Evolutionary conservation across 345 rosid genomes (phyloP).

Genomic region (Heritiera littoralis): DNA sequence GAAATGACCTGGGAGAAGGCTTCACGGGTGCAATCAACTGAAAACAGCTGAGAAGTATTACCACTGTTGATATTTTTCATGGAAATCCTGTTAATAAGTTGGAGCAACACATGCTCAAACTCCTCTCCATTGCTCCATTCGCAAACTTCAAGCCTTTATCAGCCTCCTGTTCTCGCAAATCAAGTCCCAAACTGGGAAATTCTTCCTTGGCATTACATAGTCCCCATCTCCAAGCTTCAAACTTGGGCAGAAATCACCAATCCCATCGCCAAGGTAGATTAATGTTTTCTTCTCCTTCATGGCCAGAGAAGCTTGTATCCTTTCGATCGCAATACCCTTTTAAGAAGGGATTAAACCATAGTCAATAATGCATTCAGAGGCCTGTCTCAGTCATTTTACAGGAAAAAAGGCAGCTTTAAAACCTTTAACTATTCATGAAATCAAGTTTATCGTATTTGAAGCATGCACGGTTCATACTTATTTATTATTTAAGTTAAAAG

Average conservation of each 20-base stretch:
- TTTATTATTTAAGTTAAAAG: background rate
- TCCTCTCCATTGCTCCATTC: slow-evolving; percentile 76
- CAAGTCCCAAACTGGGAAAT: slow-evolving; percentile 75
- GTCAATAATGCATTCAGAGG: background rate
- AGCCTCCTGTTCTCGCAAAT: slow-evolving; percentile 50
- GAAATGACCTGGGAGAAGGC: slow-evolving; percentile 40
- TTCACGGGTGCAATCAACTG: slow-evolving; percentile 46
- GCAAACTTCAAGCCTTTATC: slow-evolving; percentile 55
- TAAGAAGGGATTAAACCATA: background rate
- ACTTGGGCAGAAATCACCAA: slow-evolving; percentile 78
- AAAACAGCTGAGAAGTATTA: slow-evolving; percentile 21
- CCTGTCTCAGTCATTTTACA: too few species aligned
- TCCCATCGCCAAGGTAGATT: slow-evolving; percentile 78
- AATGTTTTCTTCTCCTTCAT: slow-evolving; percentile 42
- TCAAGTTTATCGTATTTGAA: too few species aligned
- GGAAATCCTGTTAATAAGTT: slow-evolving; percentile 29
- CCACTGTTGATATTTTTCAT: slow-evolving; percentile 15
- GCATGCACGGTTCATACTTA: too few species aligned
- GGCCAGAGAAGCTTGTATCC: slow-evolving; percentile 53
- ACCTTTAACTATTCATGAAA: background rate
- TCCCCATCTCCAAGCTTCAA: slow-evolving; percentile 57
- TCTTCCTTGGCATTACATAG: slow-evolving; percentile 81
- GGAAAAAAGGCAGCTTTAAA: background rate
- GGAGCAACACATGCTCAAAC: slow-evolving; percentile 48
- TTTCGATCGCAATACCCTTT: slow-evolving; percentile 62